phyloP scores from a whole-genome alignment of 805 yeast genomes.

The Metschnikowia amazonensis region DNA sequence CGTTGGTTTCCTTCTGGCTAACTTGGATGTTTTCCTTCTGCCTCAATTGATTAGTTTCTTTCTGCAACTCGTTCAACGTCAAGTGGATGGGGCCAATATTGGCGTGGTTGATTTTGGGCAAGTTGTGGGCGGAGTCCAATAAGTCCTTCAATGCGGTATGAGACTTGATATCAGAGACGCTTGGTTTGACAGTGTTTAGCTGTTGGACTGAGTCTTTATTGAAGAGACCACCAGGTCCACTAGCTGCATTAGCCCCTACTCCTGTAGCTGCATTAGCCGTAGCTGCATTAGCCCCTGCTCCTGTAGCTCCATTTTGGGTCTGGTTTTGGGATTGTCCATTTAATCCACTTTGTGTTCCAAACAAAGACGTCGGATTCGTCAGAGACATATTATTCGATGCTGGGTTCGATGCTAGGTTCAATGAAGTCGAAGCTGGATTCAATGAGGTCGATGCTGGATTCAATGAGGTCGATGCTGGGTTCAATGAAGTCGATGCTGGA shows the following conservation, averaged over 20 bases:
- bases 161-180: not conserved
- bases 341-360: too few species aligned
- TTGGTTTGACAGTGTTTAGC: not conserved
- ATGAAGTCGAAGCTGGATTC: too few species aligned
- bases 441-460: too few species aligned
- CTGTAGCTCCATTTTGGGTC: not conserved
- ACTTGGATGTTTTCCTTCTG: constrained; percentile 37
- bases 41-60: constrained; percentile 58
- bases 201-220: not conserved
- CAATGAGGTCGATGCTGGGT: too few species aligned
- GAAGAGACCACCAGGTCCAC: not conserved
- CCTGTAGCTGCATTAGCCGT: too few species aligned
- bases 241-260: too few species aligned
- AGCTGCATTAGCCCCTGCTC: not conserved
- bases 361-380: too few species aligned
- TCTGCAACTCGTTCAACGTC: constrained; percentile 73
- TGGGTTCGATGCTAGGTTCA: too few species aligned
- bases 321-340: too few species aligned
- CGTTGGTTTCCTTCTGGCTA: constrained; percentile 35
- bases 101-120: constrained; percentile 57
- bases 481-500: too few species aligned
- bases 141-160: constrained; percentile 55
- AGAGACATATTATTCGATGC: too few species aligned
- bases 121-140: constrained; percentile 68
- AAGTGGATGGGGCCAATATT: constrained; percentile 79